Percentiles rank a stretch among this genome's conserved stretches.
phyloP scores from a whole-genome alignment of 2,329 filamentous ascomycete genomes.

The Fragosphaeria purpurea region DNA sequence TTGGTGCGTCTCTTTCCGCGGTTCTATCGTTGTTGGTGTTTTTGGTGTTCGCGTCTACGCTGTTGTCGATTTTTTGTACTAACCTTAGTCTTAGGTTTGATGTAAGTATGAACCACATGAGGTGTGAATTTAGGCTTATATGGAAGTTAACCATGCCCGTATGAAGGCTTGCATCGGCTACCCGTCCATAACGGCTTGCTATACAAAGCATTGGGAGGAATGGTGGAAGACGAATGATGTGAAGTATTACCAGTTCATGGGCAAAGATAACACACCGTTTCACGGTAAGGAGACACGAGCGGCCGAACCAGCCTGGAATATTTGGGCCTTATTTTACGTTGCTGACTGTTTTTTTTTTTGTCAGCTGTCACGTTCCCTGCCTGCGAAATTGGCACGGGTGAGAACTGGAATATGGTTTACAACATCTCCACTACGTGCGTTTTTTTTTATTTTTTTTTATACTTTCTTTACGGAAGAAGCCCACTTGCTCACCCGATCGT shows the following conservation, averaged over 20 bases:
- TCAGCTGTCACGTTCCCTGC: constrained; percentile 73
- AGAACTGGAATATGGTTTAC: constrained; percentile 84
- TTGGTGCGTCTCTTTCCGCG: constrained; percentile 18
- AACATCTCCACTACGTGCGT: constrained; percentile 65
- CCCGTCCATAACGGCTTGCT: constrained; percentile 86
- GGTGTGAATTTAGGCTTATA: constrained; percentile 1
- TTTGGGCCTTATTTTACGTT: too few relatives aligned
- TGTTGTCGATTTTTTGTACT: neutral
- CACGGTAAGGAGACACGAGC: constrained; percentile 39
- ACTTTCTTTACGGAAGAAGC: too few relatives aligned
- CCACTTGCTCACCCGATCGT: too few relatives aligned
- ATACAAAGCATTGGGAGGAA: constrained; percentile 73
- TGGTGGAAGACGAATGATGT: constrained; percentile 93
- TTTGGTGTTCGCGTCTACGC: constrained; percentile 3
- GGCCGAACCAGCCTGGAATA: too few relatives aligned
- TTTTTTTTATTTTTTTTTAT: neutral
- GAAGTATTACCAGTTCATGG: constrained; percentile 88
- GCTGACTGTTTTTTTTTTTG: neutral
- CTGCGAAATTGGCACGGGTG: constrained; percentile 71
- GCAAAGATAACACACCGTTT: constrained; percentile 76
- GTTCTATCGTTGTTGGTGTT: neutral
- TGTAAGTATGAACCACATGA: neutral
- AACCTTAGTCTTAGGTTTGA: constrained; percentile 4
- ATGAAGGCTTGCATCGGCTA: constrained; percentile 82
- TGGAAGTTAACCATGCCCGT: neutral